A percentile compares a stretch with the other conserved stretches of the same genome.
phyloP scores from a whole-genome alignment of 1,139 yeast genomes.

The Fermentozyma sake region DNA sequence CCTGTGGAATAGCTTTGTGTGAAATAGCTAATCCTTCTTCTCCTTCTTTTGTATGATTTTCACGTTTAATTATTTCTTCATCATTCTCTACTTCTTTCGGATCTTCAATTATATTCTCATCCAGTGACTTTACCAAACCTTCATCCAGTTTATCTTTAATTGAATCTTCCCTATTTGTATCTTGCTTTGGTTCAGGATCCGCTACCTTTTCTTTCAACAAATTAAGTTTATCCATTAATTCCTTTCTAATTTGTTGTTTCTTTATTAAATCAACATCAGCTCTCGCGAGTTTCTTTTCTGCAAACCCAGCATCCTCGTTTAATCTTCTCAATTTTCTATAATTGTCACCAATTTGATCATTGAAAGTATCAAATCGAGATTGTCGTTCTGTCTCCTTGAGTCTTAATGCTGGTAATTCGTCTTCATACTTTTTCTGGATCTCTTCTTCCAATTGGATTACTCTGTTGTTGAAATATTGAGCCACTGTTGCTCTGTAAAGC shows the following conservation, averaged over 20 bases:
- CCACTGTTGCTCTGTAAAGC: conserved; percentile 29
- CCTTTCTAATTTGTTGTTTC: conserved; percentile 14
- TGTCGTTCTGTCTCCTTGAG: conserved; percentile 48
- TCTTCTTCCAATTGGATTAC: conserved; percentile 25
- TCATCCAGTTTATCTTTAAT: too few relatives aligned
- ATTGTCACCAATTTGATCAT: conserved; percentile 42
- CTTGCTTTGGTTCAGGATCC: too few relatives aligned
- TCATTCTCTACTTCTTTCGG: too few relatives aligned
- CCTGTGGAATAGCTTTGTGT: too few relatives aligned
- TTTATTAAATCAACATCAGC: conserved; percentile 29
- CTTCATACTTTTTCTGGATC: conserved; percentile 15
- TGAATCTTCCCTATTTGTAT: too few relatives aligned
- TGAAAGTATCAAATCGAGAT: conserved; percentile 43
- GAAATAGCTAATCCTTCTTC: too few relatives aligned
- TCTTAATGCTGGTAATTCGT: conserved; percentile 28
- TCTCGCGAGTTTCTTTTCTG: conserved; percentile 45
- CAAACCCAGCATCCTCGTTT: conserved; percentile 45
- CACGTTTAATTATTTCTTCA: too few relatives aligned
- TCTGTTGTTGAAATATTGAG: conserved; percentile 36
- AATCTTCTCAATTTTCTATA: conserved; percentile 45
- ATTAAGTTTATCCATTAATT: conserved; percentile 14
- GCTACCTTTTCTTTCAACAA: conserved; percentile 19
- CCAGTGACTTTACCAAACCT: too few relatives aligned
- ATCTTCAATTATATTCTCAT: too few relatives aligned
- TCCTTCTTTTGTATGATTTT: conserved; percentile 1